A percentile compares a stretch with the other conserved stretches of the same genome.
Conservation (phyloP, 768 basidiomycete species). For the Auricularia auricula-judae region DNA sequence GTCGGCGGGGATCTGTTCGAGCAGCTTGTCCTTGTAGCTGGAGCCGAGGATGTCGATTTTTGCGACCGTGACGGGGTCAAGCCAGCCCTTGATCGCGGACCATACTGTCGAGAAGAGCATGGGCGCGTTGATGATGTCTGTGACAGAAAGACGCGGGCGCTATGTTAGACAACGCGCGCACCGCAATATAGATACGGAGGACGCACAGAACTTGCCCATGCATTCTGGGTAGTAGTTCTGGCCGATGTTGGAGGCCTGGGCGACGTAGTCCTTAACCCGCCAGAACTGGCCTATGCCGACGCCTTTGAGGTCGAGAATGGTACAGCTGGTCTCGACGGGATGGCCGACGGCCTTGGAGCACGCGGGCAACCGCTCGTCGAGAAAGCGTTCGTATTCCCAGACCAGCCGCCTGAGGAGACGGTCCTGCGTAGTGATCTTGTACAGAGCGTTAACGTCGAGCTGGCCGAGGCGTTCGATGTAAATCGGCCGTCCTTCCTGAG, state of each 20-base stretch:
- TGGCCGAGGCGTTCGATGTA: conserved; percentile 91
- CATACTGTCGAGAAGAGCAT: conserved; percentile 87
- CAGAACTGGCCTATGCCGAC: conserved; percentile 66
- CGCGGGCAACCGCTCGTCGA: conserved; percentile 69
- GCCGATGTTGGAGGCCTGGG: conserved; percentile 60
- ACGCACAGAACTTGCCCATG: conserved; percentile 83
- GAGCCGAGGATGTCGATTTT: conserved; percentile 89
- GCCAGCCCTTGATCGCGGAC: conserved; percentile 81
- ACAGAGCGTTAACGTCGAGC: conserved; percentile 78
- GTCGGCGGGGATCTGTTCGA: conserved; percentile 73
- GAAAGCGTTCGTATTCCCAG: conserved; percentile 85
- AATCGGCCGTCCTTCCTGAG: conserved; percentile 84
- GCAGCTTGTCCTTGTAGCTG: conserved; percentile 60
- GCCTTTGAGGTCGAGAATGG: conserved; percentile 76
- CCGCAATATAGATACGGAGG: neutral
- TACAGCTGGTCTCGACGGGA: conserved; percentile 94
- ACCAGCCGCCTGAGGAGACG: conserved; percentile 85
- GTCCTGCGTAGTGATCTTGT: conserved; percentile 71
- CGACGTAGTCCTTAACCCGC: conserved; percentile 87
- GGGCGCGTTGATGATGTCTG: conserved; percentile 88
- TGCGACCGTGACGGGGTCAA: conserved; percentile 88
- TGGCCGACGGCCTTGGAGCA: conserved; percentile 62
- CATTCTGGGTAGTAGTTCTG: conserved; percentile 88
- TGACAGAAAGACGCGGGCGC: neutral
- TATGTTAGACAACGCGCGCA: neutral